Base-by-base conservation (phyloP, 306 rosid species). In the Inga leiocalycina region DNA sequence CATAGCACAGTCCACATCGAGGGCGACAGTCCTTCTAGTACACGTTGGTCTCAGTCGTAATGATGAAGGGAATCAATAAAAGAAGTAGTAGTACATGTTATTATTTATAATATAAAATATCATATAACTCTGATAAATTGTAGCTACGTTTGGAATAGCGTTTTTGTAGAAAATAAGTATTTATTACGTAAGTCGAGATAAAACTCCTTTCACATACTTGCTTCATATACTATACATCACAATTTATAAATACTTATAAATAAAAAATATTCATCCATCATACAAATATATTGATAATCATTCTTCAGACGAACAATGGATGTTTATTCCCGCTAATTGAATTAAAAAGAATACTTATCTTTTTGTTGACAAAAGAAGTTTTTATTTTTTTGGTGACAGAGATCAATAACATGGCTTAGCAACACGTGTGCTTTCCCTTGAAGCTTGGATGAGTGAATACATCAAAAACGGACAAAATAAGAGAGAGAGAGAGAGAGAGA, bases 391-490 rank as follows among this genome's bases (percentile, higher is more conserved):
- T 22, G 66, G 66, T 3, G 22, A 52, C n/a, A 52, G 5, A 52
- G 16, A 52, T 52, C 59, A 16, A 52, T 52, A 52, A 15, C 8
- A 52, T 52, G 20, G 9, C 20, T 52, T 17, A 20, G 27, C 64
- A 3, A 39, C 20, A 51, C 51, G 20, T 19, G n/a, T 15, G 34
- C 75, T 70, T 70, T 43, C 20, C n/a, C 19, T 71, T 71, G 20
- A 13, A 13, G 57, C 39, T 45, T 22, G 57, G 61, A 67, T 37
- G 16, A 34, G 1, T 4, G 41, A 59, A 1, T 46, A 19, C 59
- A 57, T 15, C n/a, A 70, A 70, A 80, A 76, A 62, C 34, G 79
- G 34, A 71, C 69, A 85, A 85, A 39, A 62, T 54, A 24, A 24
- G 27, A 24, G 27, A 24, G 27, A 24, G 30, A 27, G 30, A 27